These are phyloP conservation scores for Ogataea populi-albae DNA, from an alignment of 805 yeast genomes.

Conservation along the genomic window DNA sequence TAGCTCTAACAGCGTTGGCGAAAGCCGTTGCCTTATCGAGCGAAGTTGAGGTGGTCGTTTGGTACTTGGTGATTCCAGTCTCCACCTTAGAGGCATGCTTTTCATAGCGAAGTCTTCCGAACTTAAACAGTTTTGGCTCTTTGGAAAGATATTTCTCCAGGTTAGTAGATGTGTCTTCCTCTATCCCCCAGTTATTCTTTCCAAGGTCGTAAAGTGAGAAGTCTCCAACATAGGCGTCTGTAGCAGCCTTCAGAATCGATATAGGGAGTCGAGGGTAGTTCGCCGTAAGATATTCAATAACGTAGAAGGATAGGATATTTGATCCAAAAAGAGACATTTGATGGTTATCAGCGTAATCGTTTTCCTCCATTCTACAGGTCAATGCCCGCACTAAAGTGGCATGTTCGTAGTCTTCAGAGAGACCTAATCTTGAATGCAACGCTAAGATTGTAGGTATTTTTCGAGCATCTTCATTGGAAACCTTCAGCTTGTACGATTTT, in stretches of 20 bases:
- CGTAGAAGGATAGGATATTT: conserved; percentile 69
- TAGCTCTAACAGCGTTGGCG: conserved; percentile 75
- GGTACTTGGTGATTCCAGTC: conserved; percentile 41
- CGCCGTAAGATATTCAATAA: conserved; percentile 66
- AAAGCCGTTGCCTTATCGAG: conserved; percentile 38
- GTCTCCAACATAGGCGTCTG: conserved; percentile 70
- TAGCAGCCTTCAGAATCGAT: conserved; percentile 69
- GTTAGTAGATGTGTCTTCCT: conserved; percentile 62
- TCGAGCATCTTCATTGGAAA: conserved; percentile 50
- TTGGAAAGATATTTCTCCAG: conserved; percentile 65
- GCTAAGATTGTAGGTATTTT: conserved; percentile 73
- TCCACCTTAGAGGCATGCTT: conserved; percentile 50
- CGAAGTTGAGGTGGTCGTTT: conserved; percentile 28
- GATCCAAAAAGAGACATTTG: conserved; percentile 84
- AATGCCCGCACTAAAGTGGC: conserved; percentile 79
- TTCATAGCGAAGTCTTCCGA: conserved; percentile 63
- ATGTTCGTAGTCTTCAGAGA: conserved; percentile 55
- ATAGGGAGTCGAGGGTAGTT: conserved; percentile 90
- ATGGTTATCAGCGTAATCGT: conserved; percentile 63
- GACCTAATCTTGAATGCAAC: conserved; percentile 69
- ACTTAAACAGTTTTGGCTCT: conserved; percentile 62
- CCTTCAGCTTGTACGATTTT: conserved; percentile 23
- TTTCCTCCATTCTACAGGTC: conserved; percentile 45
- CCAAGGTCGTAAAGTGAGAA: conserved; percentile 66
- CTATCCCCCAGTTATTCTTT: conserved; percentile 79